These are phyloP conservation scores for Hypomyces perniciosus DNA, from an alignment of 2,329 filamentous ascomycete species.

Conservation along the genomic window DNA sequence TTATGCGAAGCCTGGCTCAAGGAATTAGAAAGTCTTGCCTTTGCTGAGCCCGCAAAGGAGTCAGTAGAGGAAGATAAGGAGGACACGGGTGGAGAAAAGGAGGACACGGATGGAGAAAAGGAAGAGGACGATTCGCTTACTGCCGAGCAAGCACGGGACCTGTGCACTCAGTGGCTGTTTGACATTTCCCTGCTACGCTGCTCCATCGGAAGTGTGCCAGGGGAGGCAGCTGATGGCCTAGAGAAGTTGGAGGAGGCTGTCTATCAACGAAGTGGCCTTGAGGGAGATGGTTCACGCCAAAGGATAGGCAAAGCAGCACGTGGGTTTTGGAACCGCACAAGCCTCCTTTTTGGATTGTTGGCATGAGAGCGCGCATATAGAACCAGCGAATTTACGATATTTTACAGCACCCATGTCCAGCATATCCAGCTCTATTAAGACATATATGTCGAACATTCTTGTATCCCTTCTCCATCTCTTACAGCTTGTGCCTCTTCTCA, in stretches of 20 bases:
- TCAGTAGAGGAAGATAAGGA: constrained; percentile 15
- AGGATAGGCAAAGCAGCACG: constrained; percentile 57
- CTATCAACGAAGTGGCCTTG: constrained; percentile 41
- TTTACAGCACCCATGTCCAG: neutral
- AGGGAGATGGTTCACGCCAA: constrained; percentile 37
- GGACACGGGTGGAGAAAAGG: constrained; percentile 7
- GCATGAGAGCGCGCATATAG: constrained; percentile 26
- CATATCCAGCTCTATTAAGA: neutral
- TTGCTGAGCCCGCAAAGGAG: constrained; percentile 10
- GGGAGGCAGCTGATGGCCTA: constrained; percentile 25
- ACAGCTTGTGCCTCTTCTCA: constrained; percentile 93
- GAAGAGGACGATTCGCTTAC: neutral
- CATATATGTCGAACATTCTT: neutral
- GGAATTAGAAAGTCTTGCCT: constrained; percentile 29
- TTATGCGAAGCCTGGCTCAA: constrained; percentile 46
- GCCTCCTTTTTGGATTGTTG: constrained; percentile 74
- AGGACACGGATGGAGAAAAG: neutral
- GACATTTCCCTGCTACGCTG: constrained; percentile 48
- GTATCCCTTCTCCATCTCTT: constrained; percentile 15
- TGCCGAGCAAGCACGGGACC: constrained; percentile 34
- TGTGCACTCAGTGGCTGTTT: constrained; percentile 56
- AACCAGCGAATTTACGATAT: neutral
- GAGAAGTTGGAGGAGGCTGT: constrained; percentile 42
- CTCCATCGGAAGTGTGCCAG: constrained; percentile 33
- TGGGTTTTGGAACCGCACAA: constrained; percentile 80